phyloP scores from a whole-genome alignment of 2,329 filamentous ascomycete species.

The Fusarium torulosum region DNA sequence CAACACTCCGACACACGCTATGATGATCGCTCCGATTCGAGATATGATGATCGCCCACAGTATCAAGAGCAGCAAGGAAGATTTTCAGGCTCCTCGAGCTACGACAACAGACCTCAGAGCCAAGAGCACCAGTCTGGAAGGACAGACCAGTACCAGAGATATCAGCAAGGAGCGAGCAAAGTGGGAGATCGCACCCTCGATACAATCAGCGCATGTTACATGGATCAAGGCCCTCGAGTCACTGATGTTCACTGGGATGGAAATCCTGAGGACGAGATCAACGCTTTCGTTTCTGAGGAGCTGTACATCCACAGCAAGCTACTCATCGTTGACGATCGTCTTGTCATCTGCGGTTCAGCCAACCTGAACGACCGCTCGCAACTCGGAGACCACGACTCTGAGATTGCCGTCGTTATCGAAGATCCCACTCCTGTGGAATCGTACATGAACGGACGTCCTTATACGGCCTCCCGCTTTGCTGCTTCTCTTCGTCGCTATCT shows the following conservation, averaged over 20 bases:
- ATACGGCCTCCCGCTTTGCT: constrained; percentile 80
- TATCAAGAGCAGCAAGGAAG: constrained; percentile 13
- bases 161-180: constrained; percentile 76
- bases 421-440: constrained; percentile 78
- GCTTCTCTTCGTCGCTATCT: constrained; percentile 85
- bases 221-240: constrained; percentile 81
- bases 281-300: constrained; percentile 73
- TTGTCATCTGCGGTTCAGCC: constrained; percentile 82
- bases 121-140: constrained; percentile 27
- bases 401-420: constrained; percentile 91
- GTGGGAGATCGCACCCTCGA: constrained; percentile 74
- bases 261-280: constrained; percentile 66
- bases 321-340: constrained; percentile 83
- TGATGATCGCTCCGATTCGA: constrained; percentile 8
- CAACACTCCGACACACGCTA: not conserved
- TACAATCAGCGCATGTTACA: constrained; percentile 83
- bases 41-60: constrained; percentile 15
- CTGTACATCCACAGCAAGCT: constrained; percentile 76
- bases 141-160: constrained; percentile 71
- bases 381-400: constrained; percentile 85
- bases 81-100: constrained; percentile 7
- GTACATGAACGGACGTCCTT: constrained; percentile 79
- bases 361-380: constrained; percentile 76
- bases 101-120: constrained; percentile 9
- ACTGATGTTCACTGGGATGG: constrained; percentile 68